Conservation (phyloP, 164 flowering plant genomes). For the Aristolochia fimbriata region DNA sequence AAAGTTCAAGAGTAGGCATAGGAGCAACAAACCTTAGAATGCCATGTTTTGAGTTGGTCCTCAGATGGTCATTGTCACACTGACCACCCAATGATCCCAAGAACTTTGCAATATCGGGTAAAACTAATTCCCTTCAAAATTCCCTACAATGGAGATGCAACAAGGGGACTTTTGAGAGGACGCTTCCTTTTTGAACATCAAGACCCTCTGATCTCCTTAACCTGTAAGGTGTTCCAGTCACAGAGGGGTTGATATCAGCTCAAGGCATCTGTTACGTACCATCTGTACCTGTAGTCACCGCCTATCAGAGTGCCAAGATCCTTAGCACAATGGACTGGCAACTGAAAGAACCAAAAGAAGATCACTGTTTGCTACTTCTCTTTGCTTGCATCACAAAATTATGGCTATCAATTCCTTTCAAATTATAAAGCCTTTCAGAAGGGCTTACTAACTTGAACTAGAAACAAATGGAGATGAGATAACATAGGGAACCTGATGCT, state of each 20-base stretch:
- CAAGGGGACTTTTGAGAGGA: constrained; percentile 76
- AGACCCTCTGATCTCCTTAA: constrained; percentile 64
- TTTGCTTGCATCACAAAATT: no score
- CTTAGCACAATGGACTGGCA: constrained; percentile 91
- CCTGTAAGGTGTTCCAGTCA: constrained; percentile 62
- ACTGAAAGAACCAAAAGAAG: constrained; percentile 25
- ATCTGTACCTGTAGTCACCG: constrained; percentile 87
- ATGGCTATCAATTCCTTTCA: no score
- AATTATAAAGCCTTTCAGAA: no score
- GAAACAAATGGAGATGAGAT: no score
- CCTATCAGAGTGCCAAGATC: constrained; percentile 84
- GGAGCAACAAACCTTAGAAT: constrained; percentile 71
- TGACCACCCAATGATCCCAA: constrained; percentile 15
- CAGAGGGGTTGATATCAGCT: constrained; percentile 52
- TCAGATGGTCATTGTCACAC: constrained; percentile 4
- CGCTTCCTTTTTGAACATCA: constrained; percentile 90
- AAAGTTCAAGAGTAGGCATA: constrained; percentile 88
- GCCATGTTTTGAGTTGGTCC: constrained; percentile 31
- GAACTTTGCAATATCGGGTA: constrained; percentile 74
- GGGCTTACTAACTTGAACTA: no score
- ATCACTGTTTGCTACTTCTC: no score
- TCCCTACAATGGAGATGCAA: constrained; percentile 79
- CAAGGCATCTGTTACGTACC: constrained; percentile 81
- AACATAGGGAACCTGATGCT: constrained; percentile 67
- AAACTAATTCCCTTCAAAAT: constrained; percentile 28